Percentiles rank a stretch among this genome's conserved stretches.
phyloP scores from a whole-genome alignment of 1,139 yeast genomes.

The Geotrichum reessii region DNA sequence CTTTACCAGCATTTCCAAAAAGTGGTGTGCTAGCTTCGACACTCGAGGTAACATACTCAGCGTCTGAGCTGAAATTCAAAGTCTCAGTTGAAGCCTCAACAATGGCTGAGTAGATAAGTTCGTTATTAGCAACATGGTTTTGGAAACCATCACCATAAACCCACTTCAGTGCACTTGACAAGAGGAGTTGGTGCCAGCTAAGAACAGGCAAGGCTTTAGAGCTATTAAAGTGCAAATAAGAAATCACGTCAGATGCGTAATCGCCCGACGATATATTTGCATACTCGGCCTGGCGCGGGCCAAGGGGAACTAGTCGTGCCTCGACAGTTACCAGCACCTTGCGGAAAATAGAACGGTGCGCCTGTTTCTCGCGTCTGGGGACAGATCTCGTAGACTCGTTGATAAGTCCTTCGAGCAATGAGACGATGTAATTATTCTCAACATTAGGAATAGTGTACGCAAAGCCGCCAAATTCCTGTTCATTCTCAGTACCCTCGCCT shows the following conservation, averaged over 20 bases:
- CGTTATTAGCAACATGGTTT: slow-evolving; percentile 52
- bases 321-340: slow-evolving; percentile 48
- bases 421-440: slow-evolving; percentile 49
- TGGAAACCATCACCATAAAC: slow-evolving; percentile 66
- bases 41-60: slow-evolving; percentile 1
- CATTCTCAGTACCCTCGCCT: slow-evolving; percentile 38
- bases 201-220: slow-evolving; percentile 54
- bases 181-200: slow-evolving; percentile 59
- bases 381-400: slow-evolving; percentile 42
- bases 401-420: slow-evolving; percentile 44
- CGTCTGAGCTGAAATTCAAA: slow-evolving; percentile 1
- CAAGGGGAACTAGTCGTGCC: slow-evolving; percentile 12
- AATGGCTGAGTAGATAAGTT: slow-evolving; percentile 20
- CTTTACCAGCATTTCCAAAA: background rate
- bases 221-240: slow-evolving; percentile 52
- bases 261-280: background rate
- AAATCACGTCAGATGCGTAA: slow-evolving; percentile 33
- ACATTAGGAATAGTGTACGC: slow-evolving; percentile 48
- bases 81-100: slow-evolving; percentile 12
- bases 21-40: background rate
- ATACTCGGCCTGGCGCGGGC: slow-evolving; percentile 12
- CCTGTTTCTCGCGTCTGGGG: slow-evolving; percentile 47
- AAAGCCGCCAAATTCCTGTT: slow-evolving; percentile 33
- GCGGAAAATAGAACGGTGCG: slow-evolving; percentile 56
- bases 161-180: slow-evolving; percentile 63